Evolutionary conservation across 768 basidiomycete genomes (phyloP), one percentile per base, ranked within the genome.

Genomic region (Psilocybe subaeruginosa): DNA sequence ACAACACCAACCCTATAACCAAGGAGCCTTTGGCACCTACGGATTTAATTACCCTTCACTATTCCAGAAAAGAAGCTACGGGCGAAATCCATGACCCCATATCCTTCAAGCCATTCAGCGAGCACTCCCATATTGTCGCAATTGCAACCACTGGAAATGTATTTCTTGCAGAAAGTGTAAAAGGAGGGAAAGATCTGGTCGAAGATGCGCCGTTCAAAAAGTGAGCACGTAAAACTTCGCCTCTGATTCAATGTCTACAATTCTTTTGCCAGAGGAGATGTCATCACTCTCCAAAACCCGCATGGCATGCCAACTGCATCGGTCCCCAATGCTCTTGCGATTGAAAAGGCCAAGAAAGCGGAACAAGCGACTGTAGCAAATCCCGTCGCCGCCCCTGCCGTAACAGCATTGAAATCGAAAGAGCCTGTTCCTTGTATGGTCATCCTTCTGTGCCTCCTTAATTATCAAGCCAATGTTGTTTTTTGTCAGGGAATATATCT

Each of bases 31-130:
- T 93, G n/a, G 71, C 76, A 3, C 90, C 92, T 0, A 80, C 86
- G 6, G 89, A 92, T 61, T 83, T 95, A 57, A 90, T 94, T 49
- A 83, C 84, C n/a, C 81, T 94, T 31, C 82, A 92, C 70, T 95
- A 94, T 69, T 86, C 89, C 1, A 83, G 93, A 63, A 96, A 96
- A 73, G 83, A 84, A 69, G 79, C 91, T 2, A 87, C 93, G 27
- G 91, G 91, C 41, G 91, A 95, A 73, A 85, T 93, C 11, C 90
- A 97, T 72, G 97, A 99, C 73, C 97, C 97, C 0, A 95, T 99
- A 47, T 94, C 95, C 3, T 99, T 97, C 85, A 99, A 98, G 73
- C 91, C 93, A 2, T 97, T 99, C 82, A 95, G 84, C 70, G 91
- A 97, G 64, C 97, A 99, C 72, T 96, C 97, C 1, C 92, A 98